phyloP scores from a whole-genome alignment of 2,329 filamentous ascomycete genomes.

The Penicillium sp. region DNA sequence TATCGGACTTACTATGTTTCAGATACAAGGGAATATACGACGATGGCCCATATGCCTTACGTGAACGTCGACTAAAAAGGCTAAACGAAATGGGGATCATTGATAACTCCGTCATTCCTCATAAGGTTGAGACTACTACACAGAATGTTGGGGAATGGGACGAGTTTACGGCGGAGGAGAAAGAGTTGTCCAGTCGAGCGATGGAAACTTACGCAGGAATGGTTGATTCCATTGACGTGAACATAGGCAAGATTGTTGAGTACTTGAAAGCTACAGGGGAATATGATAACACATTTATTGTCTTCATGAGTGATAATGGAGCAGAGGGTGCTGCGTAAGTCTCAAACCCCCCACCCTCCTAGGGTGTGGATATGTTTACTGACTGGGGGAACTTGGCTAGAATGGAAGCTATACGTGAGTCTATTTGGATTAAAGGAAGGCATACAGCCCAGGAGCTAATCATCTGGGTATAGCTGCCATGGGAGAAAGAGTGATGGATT shows the following conservation, averaged over 20 bases:
- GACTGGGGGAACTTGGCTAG: not conserved
- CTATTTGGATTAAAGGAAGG: not conserved
- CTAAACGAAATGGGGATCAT: conserved; percentile 51
- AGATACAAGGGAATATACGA: conserved; percentile 44
- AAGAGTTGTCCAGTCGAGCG: conserved; percentile 29
- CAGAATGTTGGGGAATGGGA: conserved; percentile 17
- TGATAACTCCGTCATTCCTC: conserved; percentile 11
- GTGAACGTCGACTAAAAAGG: conserved; percentile 47
- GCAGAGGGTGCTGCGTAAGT: conserved; percentile 41
- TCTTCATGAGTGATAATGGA: conserved; percentile 47
- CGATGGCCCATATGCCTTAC: conserved; percentile 53
- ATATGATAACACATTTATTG: conserved; percentile 42
- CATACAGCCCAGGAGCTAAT: conserved; percentile 1
- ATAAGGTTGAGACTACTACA: conserved; percentile 16
- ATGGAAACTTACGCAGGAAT: conserved; percentile 45
- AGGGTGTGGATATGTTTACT: too few relatives aligned
- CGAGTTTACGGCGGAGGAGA: conserved; percentile 23
- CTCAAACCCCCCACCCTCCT: too few relatives aligned
- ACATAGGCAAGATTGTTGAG: conserved; percentile 38
- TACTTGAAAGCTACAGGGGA: conserved; percentile 35
- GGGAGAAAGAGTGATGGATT: conserved; percentile 32
- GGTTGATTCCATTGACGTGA: conserved; percentile 39
- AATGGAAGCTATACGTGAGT: conserved; percentile 20
- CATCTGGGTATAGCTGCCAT: conserved; percentile 30
- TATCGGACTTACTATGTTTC: conserved; percentile 38